Evolutionary conservation across 2,329 filamentous ascomycete species (phyloP).

Genomic region (Karstenula rhodostoma): DNA sequence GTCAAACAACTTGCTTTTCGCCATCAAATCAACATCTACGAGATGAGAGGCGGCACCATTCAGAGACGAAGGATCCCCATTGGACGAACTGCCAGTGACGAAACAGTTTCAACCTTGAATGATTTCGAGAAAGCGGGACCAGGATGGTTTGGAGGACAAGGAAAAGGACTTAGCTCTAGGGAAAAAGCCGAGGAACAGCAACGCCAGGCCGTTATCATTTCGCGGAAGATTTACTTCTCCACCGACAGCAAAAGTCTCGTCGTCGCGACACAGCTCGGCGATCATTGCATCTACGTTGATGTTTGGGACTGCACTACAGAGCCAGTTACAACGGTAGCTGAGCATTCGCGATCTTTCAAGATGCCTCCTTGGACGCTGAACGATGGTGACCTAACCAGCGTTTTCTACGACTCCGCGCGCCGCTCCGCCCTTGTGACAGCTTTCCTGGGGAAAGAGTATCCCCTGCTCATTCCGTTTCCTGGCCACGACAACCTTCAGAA

Average conservation of each 20-base stretch:
- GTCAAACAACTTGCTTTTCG: constrained; percentile 33
- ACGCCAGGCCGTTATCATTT: constrained; percentile 34
- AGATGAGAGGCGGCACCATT: constrained; percentile 30
- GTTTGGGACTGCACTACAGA: constrained; percentile 37
- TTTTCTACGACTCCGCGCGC: constrained; percentile 45
- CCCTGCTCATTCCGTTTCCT: constrained; percentile 34
- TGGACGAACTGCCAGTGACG: constrained; percentile 27
- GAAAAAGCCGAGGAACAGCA: constrained; percentile 43
- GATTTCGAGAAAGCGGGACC: constrained; percentile 20
- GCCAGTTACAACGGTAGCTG: constrained; percentile 34
- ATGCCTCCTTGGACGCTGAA: constrained; percentile 43
- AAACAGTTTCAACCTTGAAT: constrained; percentile 14
- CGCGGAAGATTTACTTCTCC: constrained; percentile 45
- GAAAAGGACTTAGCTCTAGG: constrained; percentile 27
- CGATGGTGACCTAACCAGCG: constrained; percentile 45
- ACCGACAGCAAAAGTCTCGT: constrained; percentile 42
- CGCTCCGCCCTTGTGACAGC: constrained; percentile 40
- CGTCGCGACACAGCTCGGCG: constrained; percentile 45
- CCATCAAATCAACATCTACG: constrained; percentile 35
- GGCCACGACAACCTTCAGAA: constrained; percentile 37
- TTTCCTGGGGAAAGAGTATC: constrained; percentile 39
- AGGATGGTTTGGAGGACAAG: constrained; percentile 30
- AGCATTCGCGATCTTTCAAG: constrained; percentile 37
- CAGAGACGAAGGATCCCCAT: constrained; percentile 31
- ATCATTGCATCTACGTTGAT: constrained; percentile 40